Conservation (phyloP, 176 grass and related monocot species). For the Secale cereale region DNA sequence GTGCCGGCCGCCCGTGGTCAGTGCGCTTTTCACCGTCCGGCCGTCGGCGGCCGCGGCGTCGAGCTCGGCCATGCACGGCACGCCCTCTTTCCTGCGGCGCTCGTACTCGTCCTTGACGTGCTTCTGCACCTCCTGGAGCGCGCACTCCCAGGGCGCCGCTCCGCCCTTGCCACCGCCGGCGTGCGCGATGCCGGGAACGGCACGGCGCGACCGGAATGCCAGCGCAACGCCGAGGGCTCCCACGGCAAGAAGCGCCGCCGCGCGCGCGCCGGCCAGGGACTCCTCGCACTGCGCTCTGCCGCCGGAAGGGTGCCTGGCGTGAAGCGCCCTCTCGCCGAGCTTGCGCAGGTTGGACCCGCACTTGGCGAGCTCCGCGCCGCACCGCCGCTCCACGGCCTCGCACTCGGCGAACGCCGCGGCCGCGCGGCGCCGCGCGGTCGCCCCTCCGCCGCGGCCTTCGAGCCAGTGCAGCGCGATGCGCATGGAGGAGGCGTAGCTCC, state of each 20-base stretch:
- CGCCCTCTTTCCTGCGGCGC: constrained; percentile 50
- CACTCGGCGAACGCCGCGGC: constrained; percentile 40
- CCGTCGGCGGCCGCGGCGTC: constrained; percentile 39
- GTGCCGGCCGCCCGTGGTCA: background rate
- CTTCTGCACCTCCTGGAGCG: constrained; percentile 61
- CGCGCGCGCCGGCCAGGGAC: constrained; percentile 49
- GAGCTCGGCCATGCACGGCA: constrained; percentile 64
- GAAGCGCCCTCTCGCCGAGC: constrained; percentile 52
- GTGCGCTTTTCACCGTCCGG: constrained; percentile 13
- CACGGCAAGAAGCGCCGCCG: constrained; percentile 40
- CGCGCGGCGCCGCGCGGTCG: background rate
- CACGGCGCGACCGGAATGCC: constrained; percentile 50
- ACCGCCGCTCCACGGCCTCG: constrained; percentile 61
- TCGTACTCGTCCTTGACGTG: constrained; percentile 73
- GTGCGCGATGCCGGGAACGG: constrained; percentile 6
- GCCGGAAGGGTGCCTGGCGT: background rate
- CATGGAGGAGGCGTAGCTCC: constrained; percentile 37
- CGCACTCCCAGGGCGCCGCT: constrained; percentile 44
- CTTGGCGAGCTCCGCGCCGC: constrained; percentile 68
- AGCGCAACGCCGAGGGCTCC: constrained; percentile 46
- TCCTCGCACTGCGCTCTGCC: constrained; percentile 10
- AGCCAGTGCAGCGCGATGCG: constrained; percentile 61
- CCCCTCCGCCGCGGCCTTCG: constrained; percentile 7
- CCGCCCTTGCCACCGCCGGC: background rate
- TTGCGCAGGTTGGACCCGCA: constrained; percentile 66